Conservation (phyloP, 805 yeast species). For the Candida vaughaniae region DNA sequence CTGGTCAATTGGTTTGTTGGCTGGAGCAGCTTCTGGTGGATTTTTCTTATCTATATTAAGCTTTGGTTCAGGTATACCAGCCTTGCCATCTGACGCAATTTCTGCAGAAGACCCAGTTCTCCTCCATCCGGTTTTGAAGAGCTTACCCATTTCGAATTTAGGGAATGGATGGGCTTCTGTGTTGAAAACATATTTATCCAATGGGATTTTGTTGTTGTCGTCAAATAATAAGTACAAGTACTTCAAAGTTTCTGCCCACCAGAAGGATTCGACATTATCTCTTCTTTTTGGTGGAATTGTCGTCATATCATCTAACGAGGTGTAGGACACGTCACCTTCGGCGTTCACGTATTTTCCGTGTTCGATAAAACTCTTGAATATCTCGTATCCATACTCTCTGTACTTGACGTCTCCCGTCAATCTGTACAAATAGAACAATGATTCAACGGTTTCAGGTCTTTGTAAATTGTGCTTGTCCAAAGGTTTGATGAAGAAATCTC, state of each 20-base stretch:
- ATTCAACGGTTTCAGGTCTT: conserved; percentile 92
- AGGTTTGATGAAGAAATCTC: conserved; percentile 69
- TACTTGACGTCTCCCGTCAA: conserved; percentile 78
- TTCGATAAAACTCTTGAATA: conserved; percentile 67
- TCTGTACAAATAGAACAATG: conserved; percentile 75
- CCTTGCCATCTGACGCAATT: not conserved
- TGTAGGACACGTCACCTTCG: conserved; percentile 49
- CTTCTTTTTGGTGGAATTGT: conserved; percentile 47
- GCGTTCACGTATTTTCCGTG: conserved; percentile 49
- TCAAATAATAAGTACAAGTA: conserved; percentile 80
- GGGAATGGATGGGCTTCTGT: conserved; percentile 96
- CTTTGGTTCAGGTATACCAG: not conserved
- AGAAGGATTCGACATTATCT: conserved; percentile 87
- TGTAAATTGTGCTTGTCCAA: conserved; percentile 81
- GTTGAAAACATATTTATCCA: conserved; percentile 73
- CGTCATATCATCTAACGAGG: conserved; percentile 69
- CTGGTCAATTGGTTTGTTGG: conserved; percentile 34
- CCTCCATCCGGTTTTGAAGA: conserved; percentile 63
- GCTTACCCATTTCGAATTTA: conserved; percentile 50
- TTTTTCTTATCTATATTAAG: conserved; percentile 26
- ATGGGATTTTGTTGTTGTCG: conserved; percentile 58
- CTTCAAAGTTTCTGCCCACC: conserved; percentile 92
- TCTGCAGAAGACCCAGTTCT: conserved; percentile 20
- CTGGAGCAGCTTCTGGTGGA: conserved; percentile 43
- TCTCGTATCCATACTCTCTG: conserved; percentile 87